Evolutionary conservation across 2,329 filamentous ascomycete genomes (phyloP), one percentile per base, ranked within the genome.

Genomic region (Xylaria sp.): DNA sequence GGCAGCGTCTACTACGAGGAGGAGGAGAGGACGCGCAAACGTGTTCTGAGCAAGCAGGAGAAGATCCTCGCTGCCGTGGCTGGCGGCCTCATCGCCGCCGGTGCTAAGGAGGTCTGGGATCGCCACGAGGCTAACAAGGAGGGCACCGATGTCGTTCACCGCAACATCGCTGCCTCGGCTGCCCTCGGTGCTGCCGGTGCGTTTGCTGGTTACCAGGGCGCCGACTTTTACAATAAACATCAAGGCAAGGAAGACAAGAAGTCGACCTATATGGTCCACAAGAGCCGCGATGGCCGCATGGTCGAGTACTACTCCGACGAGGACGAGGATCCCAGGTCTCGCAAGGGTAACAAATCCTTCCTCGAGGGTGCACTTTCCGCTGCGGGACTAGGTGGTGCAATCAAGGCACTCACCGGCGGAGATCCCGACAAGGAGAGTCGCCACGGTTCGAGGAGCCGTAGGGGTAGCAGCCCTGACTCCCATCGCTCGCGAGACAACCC

Each of bases 61-160:
- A 90, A 90, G 80, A 89, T 91, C 71, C 84, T 90, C 56, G 89
- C 89, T 25, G 89, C 88, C n/a, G 85, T 91, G 41, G 86, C 88
- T 43, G 89, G 89, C 51, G 89, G 89, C 62, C 87, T 89, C 39
- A 80, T 91, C 25, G 87, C 88, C n/a, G 87, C 88, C 10, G 89
- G 89, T 60, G 88, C 88, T 60, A 91, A 91, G 79, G 89, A 91
- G 77, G 79, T 91, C 4, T 91, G 86, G 77, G 89, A 91, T 75
- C 88, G 89, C 69, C 86, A 82, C 72, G 86, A 90, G 74, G 88
- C 85, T 70, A 86, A 83, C 72, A 78, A 85, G 64, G 83, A 87
- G 3, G 82, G 84, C 64, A 74, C 72, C 62, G 76, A 86, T 0
- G 80, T 89, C 0, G 80, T 89, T 36, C 82, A 89, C 54, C 86